These are phyloP conservation scores for Tubosaeta sp. DNA, from an alignment of 768 basidiomycete genomes.

Conservation along the genomic window DNA sequence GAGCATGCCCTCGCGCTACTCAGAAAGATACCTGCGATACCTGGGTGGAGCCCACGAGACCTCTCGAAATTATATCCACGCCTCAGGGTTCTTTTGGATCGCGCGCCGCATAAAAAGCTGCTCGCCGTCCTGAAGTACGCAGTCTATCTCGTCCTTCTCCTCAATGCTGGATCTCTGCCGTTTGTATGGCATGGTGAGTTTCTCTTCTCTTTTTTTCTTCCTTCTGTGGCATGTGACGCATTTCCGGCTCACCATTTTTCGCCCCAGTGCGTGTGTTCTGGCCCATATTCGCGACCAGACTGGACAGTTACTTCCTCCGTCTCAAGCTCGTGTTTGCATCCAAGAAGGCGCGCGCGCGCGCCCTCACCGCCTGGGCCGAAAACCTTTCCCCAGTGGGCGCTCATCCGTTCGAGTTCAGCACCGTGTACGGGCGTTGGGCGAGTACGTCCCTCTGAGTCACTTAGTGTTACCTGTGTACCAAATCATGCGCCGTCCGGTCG, in stretches of 20 bases:
- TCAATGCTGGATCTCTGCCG: constrained; percentile 61
- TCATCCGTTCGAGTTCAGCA: constrained; percentile 48
- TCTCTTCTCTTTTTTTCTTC: background rate
- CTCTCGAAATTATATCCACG: constrained; percentile 1
- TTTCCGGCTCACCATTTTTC: background rate
- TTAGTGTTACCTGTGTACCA: background rate
- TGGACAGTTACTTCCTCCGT: constrained; percentile 32
- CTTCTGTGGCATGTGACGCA: background rate
- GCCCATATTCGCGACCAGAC: constrained; percentile 37
- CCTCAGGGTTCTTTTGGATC: constrained; percentile 3
- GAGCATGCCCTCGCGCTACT: constrained; percentile 3
- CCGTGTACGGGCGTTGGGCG: constrained; percentile 47
- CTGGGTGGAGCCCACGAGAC: background rate
- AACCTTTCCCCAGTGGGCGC: constrained; percentile 48
- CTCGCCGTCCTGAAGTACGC: constrained; percentile 16
- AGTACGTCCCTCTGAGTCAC: constrained; percentile 34
- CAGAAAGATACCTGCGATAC: constrained; percentile 12
- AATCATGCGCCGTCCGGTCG: background rate
- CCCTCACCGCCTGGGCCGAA: constrained; percentile 44
- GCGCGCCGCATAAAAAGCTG: constrained; percentile 1
- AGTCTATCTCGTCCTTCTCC: constrained; percentile 42
- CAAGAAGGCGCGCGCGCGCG: constrained; percentile 25
- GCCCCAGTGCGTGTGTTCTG: constrained; percentile 49
- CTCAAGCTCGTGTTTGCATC: constrained; percentile 38
- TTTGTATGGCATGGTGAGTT: constrained; percentile 66